Base-by-base conservation (phyloP, 306 rosid species). In the Gillenia trifoliata region DNA sequence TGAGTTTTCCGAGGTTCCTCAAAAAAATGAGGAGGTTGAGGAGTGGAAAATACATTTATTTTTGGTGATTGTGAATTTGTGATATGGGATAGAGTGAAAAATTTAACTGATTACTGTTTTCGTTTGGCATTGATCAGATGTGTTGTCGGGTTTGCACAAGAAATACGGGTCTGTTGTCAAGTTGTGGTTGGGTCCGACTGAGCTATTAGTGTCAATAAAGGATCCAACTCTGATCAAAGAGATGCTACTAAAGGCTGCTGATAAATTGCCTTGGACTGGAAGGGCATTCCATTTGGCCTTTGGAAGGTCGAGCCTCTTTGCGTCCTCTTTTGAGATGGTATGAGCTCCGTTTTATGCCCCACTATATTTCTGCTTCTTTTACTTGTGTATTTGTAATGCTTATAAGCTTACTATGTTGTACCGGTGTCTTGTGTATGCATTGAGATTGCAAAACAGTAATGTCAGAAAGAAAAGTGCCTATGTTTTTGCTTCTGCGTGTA, bases 111-210 rank as follows among this genome's bases (percentile, higher is more conserved):
- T 12, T 55, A 34, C 49, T 33, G 17, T 57, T 41, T 54, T 23
- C 26, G 30, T 83, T 82, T 66, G 72, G 76, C 22, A 43, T 79
- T 77, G 66, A 28, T 62, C 86, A 92, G 96, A 90, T 56, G 62
- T 87, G 68, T 74, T 92, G 74, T 80, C 85, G 56, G 85, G 83
- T 79, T 84, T 86, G 8, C 98, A 92, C 74, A 75, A 84, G 77
- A 77, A 72, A 64, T 86, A 86, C 82, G 96, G 98, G 62, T 71
- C 94, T 22, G 79, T 90, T 72, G 79, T 90, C 80, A 90, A 87
- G 90, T 79, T 92, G 69, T 92, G 98, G 96, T 76, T 92, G 78
- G 92, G 96, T 75, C 96, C 96, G 72, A 87, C 87, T 30, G 84
- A 82, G 86, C 94, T 92, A 56, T 77, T 92, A 74, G 98, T 92